These are phyloP conservation scores for Arthrobotrys sphaeroides DNA, from an alignment of 2,329 filamentous ascomycete genomes.

Conservation along the genomic window DNA sequence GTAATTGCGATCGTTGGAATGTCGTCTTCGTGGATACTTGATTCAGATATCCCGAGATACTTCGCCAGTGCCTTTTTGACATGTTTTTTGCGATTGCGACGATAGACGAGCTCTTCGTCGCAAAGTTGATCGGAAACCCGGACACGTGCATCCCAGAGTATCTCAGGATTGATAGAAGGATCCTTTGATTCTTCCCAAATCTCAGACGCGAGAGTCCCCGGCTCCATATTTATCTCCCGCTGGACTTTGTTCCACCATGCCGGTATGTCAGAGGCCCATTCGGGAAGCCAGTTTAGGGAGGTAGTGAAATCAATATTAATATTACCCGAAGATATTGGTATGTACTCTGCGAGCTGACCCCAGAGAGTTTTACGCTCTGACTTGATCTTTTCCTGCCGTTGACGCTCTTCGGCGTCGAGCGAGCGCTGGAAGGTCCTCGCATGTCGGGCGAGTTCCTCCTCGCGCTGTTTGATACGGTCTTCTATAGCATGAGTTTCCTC, in stretches of 20 bases:
- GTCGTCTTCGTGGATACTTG: constrained; percentile 89
- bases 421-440: constrained; percentile 46
- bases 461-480: constrained; percentile 43
- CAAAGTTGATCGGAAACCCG: constrained; percentile 84
- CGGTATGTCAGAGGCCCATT: constrained; percentile 54
- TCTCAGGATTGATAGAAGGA: constrained; percentile 83
- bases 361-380: constrained; percentile 29
- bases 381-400: constrained; percentile 18
- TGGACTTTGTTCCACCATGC: constrained; percentile 56
- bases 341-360: constrained; percentile 36
- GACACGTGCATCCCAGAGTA: constrained; percentile 80
- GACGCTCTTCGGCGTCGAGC: constrained; percentile 32
- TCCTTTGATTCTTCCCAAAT: constrained; percentile 94
- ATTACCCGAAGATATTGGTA: constrained; percentile 30
- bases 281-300: constrained; percentile 46
- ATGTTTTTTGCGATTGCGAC: constrained; percentile 73
- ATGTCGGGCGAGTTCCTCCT: constrained; percentile 42
- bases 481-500: constrained; percentile 40
- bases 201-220: constrained; percentile 87
- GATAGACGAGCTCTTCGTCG: constrained; percentile 80
- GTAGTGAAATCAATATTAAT: constrained; percentile 42
- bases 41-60: constrained; percentile 80
- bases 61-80: constrained; percentile 78
- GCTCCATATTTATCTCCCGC: constrained; percentile 68
- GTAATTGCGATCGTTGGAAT: constrained; percentile 93